Evolutionary conservation across 768 basidiomycete species (phyloP).

Genomic region (Russula olivacea): DNA sequence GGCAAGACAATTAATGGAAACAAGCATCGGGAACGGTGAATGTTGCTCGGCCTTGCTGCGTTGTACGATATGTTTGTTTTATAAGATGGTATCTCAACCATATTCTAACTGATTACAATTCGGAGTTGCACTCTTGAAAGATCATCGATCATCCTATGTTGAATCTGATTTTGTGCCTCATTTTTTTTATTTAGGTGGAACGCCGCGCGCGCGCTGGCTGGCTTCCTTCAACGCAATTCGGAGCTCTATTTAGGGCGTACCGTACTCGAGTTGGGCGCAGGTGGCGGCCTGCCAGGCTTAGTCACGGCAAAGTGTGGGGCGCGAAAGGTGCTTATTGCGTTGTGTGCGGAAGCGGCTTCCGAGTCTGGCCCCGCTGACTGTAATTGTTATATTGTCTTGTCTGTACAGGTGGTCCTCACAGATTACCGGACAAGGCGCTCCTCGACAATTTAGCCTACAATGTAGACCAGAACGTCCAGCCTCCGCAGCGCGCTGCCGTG

Average conservation of each 20-base stretch:
- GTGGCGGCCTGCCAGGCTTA: conserved; percentile 83
- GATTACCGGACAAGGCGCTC: conserved; percentile 80
- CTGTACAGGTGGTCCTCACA: conserved; percentile 66
- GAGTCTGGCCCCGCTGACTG: too few species aligned
- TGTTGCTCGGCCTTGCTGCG: too few species aligned
- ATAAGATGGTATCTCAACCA: too few species aligned
- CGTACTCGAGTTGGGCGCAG: conserved; percentile 90
- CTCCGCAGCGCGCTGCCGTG: conserved; percentile 24
- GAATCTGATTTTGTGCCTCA: neutral
- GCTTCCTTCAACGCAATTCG: conserved; percentile 54
- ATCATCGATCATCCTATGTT: neutral
- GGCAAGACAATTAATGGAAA: conserved; percentile 34
- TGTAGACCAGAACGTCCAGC: conserved; percentile 45
- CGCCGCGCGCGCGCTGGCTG: conserved; percentile 65
- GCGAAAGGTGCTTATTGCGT: conserved; percentile 45
- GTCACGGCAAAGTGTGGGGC: conserved; percentile 69
- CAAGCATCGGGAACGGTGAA: too few species aligned
- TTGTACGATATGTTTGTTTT: too few species aligned
- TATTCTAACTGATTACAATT: too few species aligned
- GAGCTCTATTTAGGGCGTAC: conserved; percentile 40
- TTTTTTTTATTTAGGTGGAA: conserved; percentile 55
- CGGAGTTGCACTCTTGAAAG: too few species aligned
- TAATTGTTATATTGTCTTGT: too few species aligned
- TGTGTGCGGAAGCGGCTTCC: too few species aligned
- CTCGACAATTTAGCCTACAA: conserved; percentile 74